phyloP scores from a whole-genome alignment of 2,329 filamentous ascomycete species.

The Penicillium sp. region DNA sequence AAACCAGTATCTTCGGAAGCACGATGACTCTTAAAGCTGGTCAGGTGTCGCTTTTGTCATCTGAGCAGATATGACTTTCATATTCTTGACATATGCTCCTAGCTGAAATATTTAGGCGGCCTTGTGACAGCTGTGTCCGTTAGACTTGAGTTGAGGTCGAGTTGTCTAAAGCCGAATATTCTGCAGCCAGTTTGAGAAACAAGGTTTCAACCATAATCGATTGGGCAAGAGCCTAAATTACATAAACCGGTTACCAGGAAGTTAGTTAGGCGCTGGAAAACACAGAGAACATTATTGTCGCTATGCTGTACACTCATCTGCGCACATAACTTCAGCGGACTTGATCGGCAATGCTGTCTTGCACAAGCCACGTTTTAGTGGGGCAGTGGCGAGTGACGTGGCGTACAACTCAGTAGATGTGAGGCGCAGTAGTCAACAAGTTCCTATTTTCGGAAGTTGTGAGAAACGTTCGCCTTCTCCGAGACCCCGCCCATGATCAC shows the following conservation, averaged over 20 bases:
- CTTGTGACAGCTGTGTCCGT: background rate
- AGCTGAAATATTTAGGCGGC: background rate
- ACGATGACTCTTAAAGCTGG: conserved; percentile 14
- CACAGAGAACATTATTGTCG: background rate
- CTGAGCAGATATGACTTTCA: no score
- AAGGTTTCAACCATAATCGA: conserved; percentile 5
- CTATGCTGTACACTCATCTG: background rate
- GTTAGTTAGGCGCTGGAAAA: conserved; percentile 11
- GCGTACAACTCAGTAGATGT: conserved; percentile 6
- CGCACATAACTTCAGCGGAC: background rate
- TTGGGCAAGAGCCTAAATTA: conserved; percentile 4
- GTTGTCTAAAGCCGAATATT: background rate
- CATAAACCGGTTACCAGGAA: conserved; percentile 3
- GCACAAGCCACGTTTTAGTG: conserved; percentile 13
- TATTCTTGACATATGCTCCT: background rate
- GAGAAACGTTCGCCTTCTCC: conserved; percentile 2
- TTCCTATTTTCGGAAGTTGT: conserved; percentile 14
- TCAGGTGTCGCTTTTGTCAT: background rate
- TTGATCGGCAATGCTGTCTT: background rate
- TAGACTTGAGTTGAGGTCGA: background rate
- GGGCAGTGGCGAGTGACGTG: conserved; percentile 22
- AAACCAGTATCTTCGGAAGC: conserved; percentile 8
- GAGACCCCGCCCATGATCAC: background rate
- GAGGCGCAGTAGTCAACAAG: conserved; percentile 14
- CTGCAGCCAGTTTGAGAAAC: conserved; percentile 2